These are phyloP conservation scores for Rosa multiflora DNA, from an alignment of 306 rosid genomes.

Conservation along the genomic window DNA sequence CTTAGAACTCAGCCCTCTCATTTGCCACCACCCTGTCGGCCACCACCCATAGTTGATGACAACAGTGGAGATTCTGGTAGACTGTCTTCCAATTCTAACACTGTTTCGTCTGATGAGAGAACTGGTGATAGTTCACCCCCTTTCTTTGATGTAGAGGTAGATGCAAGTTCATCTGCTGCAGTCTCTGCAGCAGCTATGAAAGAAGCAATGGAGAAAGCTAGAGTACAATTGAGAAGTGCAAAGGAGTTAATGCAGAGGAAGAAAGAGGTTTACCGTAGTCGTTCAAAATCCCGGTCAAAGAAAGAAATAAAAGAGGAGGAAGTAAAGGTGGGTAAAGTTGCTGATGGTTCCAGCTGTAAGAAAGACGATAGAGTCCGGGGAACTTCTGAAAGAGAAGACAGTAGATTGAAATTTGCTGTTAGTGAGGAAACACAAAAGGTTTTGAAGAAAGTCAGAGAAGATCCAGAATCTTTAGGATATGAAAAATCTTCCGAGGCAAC, in stretches of 20 bases:
- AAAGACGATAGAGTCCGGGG: slow-evolving; percentile 41
- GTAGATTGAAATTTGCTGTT: slow-evolving; percentile 31
- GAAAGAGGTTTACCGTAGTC: slow-evolving; percentile 48
- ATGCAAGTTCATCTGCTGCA: slow-evolving; percentile 75
- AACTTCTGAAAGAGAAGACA: slow-evolving; percentile 35
- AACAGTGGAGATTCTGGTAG: slow-evolving; percentile 40
- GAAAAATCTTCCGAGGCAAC: slow-evolving; percentile 34
- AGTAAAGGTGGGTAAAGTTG: slow-evolving; percentile 32
- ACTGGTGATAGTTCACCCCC: slow-evolving; percentile 55
- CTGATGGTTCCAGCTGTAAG: slow-evolving; percentile 34
- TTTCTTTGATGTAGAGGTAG: slow-evolving; percentile 85
- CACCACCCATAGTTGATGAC: slow-evolving; percentile 63
- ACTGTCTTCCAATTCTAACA: slow-evolving; percentile 36
- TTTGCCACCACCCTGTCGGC: slow-evolving; percentile 93
- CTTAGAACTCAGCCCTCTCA: slow-evolving; percentile 78
- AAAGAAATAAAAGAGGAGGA: slow-evolving; percentile 42
- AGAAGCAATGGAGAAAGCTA: slow-evolving; percentile 61
- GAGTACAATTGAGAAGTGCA: slow-evolving; percentile 55
- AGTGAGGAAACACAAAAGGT: slow-evolving; percentile 55
- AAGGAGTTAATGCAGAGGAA: slow-evolving; percentile 64
- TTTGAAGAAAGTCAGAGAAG: slow-evolving; percentile 40
- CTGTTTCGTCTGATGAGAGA: slow-evolving; percentile 46
- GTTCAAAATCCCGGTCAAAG: slow-evolving; percentile 32
- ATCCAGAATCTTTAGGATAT: slow-evolving; percentile 36
- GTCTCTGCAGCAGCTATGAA: slow-evolving; percentile 66